Percentiles rank a stretch among this genome's conserved stretches.
Conservation (phyloP, 768 basidiomycete genomes). For the Kwoniella sp. region DNA sequence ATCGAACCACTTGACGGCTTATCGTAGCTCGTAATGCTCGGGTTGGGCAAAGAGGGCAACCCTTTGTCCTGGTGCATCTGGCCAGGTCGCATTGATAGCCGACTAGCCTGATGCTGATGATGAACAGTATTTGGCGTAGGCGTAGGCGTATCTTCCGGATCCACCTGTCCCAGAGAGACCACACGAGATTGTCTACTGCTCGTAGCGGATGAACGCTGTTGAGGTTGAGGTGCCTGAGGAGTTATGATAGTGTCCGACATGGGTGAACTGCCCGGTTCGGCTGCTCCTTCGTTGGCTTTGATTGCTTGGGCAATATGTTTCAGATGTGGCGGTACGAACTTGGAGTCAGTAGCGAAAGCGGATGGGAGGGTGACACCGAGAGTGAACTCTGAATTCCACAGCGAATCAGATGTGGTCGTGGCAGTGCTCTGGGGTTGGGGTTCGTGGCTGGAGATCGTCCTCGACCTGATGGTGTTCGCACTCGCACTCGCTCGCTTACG, state of each 20-base stretch:
- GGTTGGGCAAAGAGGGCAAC: conserved; percentile 11
- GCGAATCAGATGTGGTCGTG: background rate
- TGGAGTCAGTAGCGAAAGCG: background rate
- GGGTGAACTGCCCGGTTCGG: background rate
- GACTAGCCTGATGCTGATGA: background rate
- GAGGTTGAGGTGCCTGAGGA: background rate
- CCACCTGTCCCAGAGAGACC: background rate
- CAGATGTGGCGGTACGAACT: background rate
- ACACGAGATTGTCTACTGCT: background rate
- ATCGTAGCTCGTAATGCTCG: background rate
- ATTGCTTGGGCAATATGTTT: background rate
- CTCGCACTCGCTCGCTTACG: background rate
- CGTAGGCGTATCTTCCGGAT: conserved; percentile 10
- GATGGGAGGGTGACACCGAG: conserved; percentile 4
- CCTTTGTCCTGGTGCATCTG: conserved; percentile 8
- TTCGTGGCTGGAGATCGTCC: no score
- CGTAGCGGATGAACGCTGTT: background rate
- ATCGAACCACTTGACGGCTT: background rate
- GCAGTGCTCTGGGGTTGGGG: no score
- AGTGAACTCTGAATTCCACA: background rate
- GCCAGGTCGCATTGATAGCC: background rate
- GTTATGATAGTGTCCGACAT: conserved; percentile 10
- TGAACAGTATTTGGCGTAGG: conserved; percentile 9
- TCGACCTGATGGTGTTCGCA: background rate
- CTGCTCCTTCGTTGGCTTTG: background rate